A percentile compares a stretch with the other conserved stretches of the same genome.
These are phyloP conservation scores for Penicillium daleae DNA, from an alignment of 495 filamentous ascomycete genomes.

Conservation along the genomic window DNA sequence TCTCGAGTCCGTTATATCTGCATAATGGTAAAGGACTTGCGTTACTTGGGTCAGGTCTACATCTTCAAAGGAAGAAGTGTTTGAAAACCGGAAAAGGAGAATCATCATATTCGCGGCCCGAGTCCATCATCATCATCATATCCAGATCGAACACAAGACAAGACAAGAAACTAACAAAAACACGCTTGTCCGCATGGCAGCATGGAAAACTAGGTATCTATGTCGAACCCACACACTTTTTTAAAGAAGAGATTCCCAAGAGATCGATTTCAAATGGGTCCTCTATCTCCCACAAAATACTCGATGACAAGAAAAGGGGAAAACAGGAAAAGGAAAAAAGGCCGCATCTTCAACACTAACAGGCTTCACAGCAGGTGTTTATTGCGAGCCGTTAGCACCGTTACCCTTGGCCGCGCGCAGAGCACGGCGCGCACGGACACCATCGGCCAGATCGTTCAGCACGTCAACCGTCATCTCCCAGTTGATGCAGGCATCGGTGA, in stretches of 20 bases:
- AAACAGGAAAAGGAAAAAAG: too few relatives aligned
- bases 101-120: neutral
- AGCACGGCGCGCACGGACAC: conserved; percentile 74
- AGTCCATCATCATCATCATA: neutral
- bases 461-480: conserved; percentile 88
- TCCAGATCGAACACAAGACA: neutral
- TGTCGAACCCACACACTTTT: conserved; percentile 18
- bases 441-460: conserved; percentile 83
- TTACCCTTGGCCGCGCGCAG: conserved; percentile 35
- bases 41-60: too few relatives aligned
- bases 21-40: too few relatives aligned
- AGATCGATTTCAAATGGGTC: neutral
- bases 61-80: too few relatives aligned
- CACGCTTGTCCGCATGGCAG: conserved; percentile 17
- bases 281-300: neutral
- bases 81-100: conserved; percentile 7
- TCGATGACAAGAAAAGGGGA: conserved; percentile 10
- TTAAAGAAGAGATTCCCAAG: neutral
- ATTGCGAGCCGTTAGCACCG: conserved; percentile 40
- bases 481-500: conserved; percentile 96
- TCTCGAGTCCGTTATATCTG: too few relatives aligned
- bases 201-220: conserved; percentile 27
- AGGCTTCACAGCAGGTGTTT: conserved; percentile 4
- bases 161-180: too few relatives aligned
- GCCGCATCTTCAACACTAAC: too few relatives aligned